Evolutionary conservation across 768 basidiomycete genomes (phyloP), one percentile per base, ranked within the genome.

Genomic region (Tephrocybe sp.): DNA sequence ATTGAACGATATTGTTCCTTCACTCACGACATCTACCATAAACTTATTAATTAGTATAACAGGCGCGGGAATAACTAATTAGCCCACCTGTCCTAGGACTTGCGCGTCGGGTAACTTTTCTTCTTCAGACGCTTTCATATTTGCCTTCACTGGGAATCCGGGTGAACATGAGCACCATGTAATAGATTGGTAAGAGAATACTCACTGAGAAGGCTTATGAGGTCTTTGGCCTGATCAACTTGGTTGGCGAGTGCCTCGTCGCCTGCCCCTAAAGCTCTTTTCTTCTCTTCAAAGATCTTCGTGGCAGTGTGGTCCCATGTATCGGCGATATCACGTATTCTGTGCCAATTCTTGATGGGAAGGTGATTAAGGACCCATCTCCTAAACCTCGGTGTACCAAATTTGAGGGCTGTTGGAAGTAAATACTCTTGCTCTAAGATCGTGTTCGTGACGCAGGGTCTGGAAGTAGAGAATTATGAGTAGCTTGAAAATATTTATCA

Each of bases 71-170:
- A 8, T 12, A 15, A 44, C 8, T 14, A 38, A 41, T 12, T 20
- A 53, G 42, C 38, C 52, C 51, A 65, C 65, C 52, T 71, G 70
- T 7, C 52, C 65, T 4, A 71, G 4, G 1, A 72, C 53, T 51
- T 71, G 68, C 5, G 45, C 25, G 20, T 72, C 71, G 8, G 63
- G 45, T 11, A 72, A 54, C 30, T 56, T 55, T 32, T 71, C 69
- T 21, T 58, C 54, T 4, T 63, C 63, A 2, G 62, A 57, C 3
- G 68, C 64, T 10, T 56, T 45, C 50, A 56, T 61, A 43, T 71
- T 72, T 8, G 64, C 67, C 44, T 60, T 66, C 53, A 70, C 69
- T 72, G 48, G 7, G 14, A 23, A 5, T 30, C 28, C n/a, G n/a
- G n/a, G n/a, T n/a, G n/a, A n/a, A n/a, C n/a, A n/a, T n/a, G n/a